Base-by-base conservation (phyloP, 805 yeast species). In the Candida coleopterorum region DNA sequence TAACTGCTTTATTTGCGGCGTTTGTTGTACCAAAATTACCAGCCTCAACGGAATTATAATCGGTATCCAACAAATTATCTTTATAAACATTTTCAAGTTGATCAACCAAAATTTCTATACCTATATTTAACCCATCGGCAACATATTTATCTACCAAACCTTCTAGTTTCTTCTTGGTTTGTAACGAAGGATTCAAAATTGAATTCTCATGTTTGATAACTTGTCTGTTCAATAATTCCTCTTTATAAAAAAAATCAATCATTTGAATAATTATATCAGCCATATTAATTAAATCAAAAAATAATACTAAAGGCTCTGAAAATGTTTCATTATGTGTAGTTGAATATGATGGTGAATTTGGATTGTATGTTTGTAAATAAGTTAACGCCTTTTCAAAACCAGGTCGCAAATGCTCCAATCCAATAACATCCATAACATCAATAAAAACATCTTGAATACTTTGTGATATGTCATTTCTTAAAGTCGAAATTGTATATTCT, bases 261-360 rank as follows among this genome's bases (percentile, higher is more conserved):
- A 90, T 86, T 55, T 90, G 97, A 49, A 87, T 81, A 16, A 93
- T 85, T 39, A 90, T 65, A 56, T 90, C 98, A 4, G 96, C 97
- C 41, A 86, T 80, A 48, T 89, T 93, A 24, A 93, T 93, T 39
- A 93, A 70, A 53, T 90, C 97, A 12, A 94, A 83, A 49, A 93
- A 90, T 30, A 85, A 77, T 0, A 82, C 82, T 36, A 90, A 67
- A 0, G 97, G 97, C 44, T 84, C 94, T n/a, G 85, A 81, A 6
- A 72, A 68, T 17, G 62, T 52, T 17, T 52, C 59, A 16, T 48
- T 35, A 25, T 41, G 41, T 11, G 33, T 25, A 6, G 61, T 62
- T 22, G 63, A 56, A 25, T 59, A 43, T 6, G 60, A 53, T 12
- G 58, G 28, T 16, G 61, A 59, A 18, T 55, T 55, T 0, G 95